Evolutionary conservation across 306 rosid genomes (phyloP).

Genomic region (Prosopis cineraria): DNA sequence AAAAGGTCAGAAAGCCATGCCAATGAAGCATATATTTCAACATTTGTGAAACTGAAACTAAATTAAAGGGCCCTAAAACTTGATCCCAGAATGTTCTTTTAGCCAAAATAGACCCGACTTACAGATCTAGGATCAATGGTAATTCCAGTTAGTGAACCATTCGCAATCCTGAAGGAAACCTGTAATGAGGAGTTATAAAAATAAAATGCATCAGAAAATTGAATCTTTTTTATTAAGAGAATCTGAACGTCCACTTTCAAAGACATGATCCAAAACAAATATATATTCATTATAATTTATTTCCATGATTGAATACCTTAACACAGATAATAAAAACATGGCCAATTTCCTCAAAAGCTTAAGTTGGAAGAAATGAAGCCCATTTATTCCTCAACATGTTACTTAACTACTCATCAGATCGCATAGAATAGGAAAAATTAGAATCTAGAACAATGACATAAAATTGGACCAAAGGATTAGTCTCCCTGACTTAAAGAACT

Average conservation of each 20-base stretch:
- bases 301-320: background rate
- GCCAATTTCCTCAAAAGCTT: slow-evolving; percentile 11
- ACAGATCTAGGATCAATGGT: slow-evolving; percentile 81
- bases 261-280: slow-evolving; percentile 24
- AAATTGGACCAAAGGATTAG: background rate
- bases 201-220: slow-evolving; percentile 21
- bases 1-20: slow-evolving; percentile 6
- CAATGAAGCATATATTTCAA: slow-evolving; percentile 6
- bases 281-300: background rate
- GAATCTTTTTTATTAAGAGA: slow-evolving; percentile 12
- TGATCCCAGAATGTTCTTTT: slow-evolving; percentile 4
- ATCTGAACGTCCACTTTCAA: background rate
- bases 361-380: slow-evolving; percentile 1
- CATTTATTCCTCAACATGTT: slow-evolving; percentile 1
- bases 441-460: background rate
- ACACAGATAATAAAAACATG: slow-evolving; percentile 15
- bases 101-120: slow-evolving; percentile 46
- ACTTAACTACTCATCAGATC: background rate
- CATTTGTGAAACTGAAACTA: slow-evolving; percentile 22
- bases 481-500: background rate
- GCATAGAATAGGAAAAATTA: background rate
- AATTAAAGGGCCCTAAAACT: slow-evolving; percentile 24
- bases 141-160: slow-evolving; percentile 90
- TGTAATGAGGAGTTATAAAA: slow-evolving; percentile 39
- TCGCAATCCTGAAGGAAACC: slow-evolving; percentile 83